Percentiles rank a stretch among this genome's conserved stretches.
phyloP scores from a whole-genome alignment of 768 basidiomycete species.

The Suillus subluteus region DNA sequence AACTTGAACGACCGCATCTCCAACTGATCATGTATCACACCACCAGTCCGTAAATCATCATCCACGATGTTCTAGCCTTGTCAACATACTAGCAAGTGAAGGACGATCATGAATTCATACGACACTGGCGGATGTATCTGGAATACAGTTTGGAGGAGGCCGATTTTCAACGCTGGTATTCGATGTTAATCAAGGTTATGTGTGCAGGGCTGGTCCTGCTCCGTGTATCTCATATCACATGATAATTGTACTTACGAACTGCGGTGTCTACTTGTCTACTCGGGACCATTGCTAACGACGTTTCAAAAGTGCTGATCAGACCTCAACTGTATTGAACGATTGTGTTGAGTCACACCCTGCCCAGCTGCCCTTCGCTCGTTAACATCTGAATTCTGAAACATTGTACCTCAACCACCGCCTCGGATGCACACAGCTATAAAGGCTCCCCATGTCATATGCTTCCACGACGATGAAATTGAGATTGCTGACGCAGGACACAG shows the following conservation, averaged over 20 bases:
- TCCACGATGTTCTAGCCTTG: slow-evolving; percentile 2
- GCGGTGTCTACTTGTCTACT: background rate
- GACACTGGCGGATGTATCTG: no score
- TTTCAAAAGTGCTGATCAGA: background rate
- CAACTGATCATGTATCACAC: background rate
- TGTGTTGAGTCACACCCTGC: no score
- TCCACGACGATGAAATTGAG: background rate
- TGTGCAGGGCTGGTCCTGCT: background rate
- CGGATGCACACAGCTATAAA: background rate
- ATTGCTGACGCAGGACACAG: background rate
- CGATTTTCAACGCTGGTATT: background rate
- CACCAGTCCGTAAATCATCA: slow-evolving; percentile 2
- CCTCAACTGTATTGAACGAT: no score
- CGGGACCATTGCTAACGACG: background rate
- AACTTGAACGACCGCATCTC: background rate
- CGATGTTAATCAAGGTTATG: no score
- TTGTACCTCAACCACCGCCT: background rate
- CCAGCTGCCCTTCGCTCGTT: no score
- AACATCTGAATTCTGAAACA: background rate
- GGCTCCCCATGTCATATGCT: background rate
- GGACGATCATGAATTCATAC: background rate
- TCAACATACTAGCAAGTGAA: slow-evolving; percentile 8
- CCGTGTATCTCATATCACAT: background rate
- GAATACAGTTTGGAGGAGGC: background rate
- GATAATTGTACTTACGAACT: background rate